phyloP scores from a whole-genome alignment of 2,329 filamentous ascomycete species.

The Penicillium crustosum region DNA sequence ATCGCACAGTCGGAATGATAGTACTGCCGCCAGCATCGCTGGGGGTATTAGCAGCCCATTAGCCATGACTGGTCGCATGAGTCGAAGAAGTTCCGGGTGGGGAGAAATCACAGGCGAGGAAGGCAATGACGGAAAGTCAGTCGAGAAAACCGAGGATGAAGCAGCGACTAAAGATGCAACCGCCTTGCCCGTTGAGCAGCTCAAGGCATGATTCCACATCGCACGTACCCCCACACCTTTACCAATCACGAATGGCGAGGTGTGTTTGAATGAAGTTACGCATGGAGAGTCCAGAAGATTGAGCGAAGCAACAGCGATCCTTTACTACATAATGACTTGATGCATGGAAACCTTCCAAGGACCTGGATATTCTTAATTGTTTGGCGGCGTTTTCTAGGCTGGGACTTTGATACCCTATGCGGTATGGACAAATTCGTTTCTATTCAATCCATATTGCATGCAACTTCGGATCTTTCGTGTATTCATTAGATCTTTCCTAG shows the following conservation, averaged over 20 bases:
- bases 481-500: constrained; percentile 6
- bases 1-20: constrained; percentile 78
- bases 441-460: constrained; percentile 12
- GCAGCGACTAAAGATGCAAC: constrained; percentile 31
- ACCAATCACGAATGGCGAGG: background rate
- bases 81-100: constrained; percentile 47
- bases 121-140: constrained; percentile 32
- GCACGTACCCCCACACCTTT: background rate
- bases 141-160: constrained; percentile 32
- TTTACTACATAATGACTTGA: constrained; percentile 25
- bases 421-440: constrained; percentile 18
- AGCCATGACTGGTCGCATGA: constrained; percentile 45
- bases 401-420: constrained; percentile 24
- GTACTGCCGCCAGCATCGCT: constrained; percentile 70
- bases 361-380: constrained; percentile 14
- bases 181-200: constrained; percentile 14
- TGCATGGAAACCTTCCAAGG: constrained; percentile 13
- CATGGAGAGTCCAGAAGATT: constrained; percentile 6
- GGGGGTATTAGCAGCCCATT: constrained; percentile 62
- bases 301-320: constrained; percentile 7
- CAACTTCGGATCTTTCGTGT: constrained; percentile 10
- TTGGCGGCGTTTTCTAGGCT: constrained; percentile 17
- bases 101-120: constrained; percentile 45
- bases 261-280: constrained; percentile 21
- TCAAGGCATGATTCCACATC: constrained; percentile 9